Evolutionary conservation across 2,329 filamentous ascomycete species (phyloP).

Genomic region (Aspergillus candidus): DNA sequence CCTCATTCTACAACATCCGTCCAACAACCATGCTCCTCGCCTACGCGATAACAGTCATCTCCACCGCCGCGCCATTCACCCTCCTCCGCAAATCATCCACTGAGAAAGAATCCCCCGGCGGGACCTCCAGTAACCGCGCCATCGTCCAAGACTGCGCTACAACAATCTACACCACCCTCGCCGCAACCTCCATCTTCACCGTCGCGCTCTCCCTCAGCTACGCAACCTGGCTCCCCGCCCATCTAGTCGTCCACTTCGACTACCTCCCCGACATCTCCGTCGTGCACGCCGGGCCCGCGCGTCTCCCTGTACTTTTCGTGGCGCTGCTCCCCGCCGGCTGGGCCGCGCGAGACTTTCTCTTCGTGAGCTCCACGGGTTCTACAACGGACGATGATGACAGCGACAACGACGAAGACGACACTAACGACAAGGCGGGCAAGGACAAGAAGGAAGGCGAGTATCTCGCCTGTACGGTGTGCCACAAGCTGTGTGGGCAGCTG

Average conservation of each 20-base stretch:
- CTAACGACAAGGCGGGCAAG: conserved; percentile 41
- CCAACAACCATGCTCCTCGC: conserved; percentile 55
- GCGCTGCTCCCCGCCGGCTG: conserved; percentile 63
- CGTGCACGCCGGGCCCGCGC: conserved; percentile 59
- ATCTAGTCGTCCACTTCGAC: conserved; percentile 71
- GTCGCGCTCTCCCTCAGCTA: conserved; percentile 65
- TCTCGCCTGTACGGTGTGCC: conserved; percentile 59
- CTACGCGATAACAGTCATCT: conserved; percentile 61
- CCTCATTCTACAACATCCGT: conserved; percentile 69
- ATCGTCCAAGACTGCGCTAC: conserved; percentile 60
- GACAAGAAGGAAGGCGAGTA: conserved; percentile 62
- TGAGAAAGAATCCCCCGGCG: conserved; percentile 53
- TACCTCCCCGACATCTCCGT: conserved; percentile 61
- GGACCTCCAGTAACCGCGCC: conserved; percentile 51
- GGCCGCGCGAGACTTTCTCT: conserved; percentile 70
- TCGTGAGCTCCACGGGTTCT: conserved; percentile 48
- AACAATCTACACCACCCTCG: conserved; percentile 58
- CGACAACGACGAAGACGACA: conserved; percentile 25
- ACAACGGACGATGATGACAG: conserved; percentile 23
- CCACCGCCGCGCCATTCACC: conserved; percentile 66
- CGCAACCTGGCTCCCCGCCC: conserved; percentile 62
- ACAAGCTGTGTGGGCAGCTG: conserved; percentile 55
- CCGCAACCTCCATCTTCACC: conserved; percentile 68
- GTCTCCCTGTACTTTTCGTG: conserved; percentile 39
- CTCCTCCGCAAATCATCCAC: conserved; percentile 64